Evolutionary conservation across 495 filamentous ascomycete species (phyloP), one percentile per base, ranked within the genome.

Genomic region (Annulohypoxylon moriforme): DNA sequence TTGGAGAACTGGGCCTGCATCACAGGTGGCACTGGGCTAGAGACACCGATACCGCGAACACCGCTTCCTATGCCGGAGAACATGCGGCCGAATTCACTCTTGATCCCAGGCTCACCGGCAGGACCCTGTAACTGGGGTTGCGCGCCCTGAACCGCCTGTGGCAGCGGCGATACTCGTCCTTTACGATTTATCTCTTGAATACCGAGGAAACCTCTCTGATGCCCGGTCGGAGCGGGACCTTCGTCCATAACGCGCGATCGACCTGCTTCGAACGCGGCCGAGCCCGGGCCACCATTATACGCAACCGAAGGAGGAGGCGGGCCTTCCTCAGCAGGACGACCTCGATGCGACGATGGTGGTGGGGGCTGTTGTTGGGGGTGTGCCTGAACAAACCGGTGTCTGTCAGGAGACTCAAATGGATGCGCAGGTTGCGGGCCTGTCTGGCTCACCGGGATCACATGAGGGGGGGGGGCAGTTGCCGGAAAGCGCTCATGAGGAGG

Each of bases 61-160:
- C 94, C 94, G 79, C 91, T 94, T 40, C 94, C 94, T 72, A 97
- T 91, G 18, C 94, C 94, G 3, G 92, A 91, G 80, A 97, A 97
- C 82, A 97, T 95, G 31, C 92, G 88, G 8, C 93, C 93, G 76
- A 97, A 92, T 73, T 97, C 94, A 76, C 89, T 94, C 84, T 97
- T 97, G 74, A 97, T 94, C 9, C 89, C 89, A 0, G 94, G 90
- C 72, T 96, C 93, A 5, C 89, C 91, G 22, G 88, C 88, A 1
- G 92, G 91, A 13, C 91, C 91, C 34, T 90, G 84, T 34, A 89
- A 85, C 69, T 92, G 91, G 31, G 89, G 91, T 80, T 96, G 93
- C 5, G 93, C 94, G 16, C 94, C 94, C 75, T 97, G 94, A 2
- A 97, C 94, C 9, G 94, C 94, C 80, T 97, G 94, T 5, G 94